Evolutionary conservation across 768 basidiomycete genomes (phyloP), one percentile per base, ranked within the genome.

Genomic region (Lactifluus piperatus): DNA sequence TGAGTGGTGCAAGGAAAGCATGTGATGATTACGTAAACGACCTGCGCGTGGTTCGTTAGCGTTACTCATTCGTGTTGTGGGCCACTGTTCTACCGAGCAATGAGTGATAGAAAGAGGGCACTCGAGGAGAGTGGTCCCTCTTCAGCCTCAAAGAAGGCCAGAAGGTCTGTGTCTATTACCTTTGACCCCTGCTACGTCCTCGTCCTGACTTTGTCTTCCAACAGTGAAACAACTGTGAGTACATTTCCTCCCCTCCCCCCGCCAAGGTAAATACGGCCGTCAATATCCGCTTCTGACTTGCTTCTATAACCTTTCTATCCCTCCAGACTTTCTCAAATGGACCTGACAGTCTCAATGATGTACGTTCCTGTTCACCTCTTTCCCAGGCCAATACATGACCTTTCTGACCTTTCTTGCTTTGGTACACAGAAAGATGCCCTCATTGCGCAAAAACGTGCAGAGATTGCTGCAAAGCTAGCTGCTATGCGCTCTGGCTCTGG

Each of bases 401-500:
- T 24, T 55, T 56, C 52, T 58, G n/a, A n/a, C n/a, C n/a, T n/a
- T n/a, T n/a, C n/a, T 46, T 22, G 7, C 51, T 24, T 49, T 16
- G 3, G 18, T 22, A 24, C 49, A 36, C 44, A 61, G 36, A 75
- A 75, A 62, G 81, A 82, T 64, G 86, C 81, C 30, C 79, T 90
- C 65, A 91, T 92, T 55, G 85, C 86, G 22, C 86, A 88, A 72
- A 90, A 89, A 72, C 79, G 85, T 39, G 88, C 90, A 6, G 88
- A 92, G 71, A 85, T 94, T 62, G 79, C 86, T 11, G 91, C 92
- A 16, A 93, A 91, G 70, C 77, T 90, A 24, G 91, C 91, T 2
- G 83, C 84, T 16, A 63, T 63, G 62, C 62, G 58, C 70, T 22
- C 70, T 48, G n/a, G 58, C 70, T 22, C 70, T 48, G n/a, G 51